Percentiles rank a stretch among this genome's conserved stretches.
These are phyloP conservation scores for Populus hybrid DNA, from an alignment of 441 rosid species.

Conservation along the genomic window DNA sequence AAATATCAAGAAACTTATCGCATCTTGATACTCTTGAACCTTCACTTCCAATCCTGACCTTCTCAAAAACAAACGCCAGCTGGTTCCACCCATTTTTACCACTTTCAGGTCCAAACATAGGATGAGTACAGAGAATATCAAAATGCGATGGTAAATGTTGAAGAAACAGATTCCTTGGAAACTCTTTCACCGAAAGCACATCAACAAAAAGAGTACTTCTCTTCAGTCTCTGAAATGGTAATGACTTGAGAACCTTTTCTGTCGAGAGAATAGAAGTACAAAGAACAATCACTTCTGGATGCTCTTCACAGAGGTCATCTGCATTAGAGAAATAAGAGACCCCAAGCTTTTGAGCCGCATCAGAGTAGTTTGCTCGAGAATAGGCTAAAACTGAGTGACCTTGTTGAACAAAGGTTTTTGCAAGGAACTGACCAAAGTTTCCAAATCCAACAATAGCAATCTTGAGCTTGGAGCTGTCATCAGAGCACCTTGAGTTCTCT, in stretches of 20 bases:
- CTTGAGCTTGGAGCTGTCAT: conserved; percentile 50
- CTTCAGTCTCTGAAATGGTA: conserved; percentile 62
- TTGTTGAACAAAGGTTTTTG: conserved; percentile 48
- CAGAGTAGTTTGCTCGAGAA: conserved; percentile 59
- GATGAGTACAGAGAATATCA: conserved; percentile 64
- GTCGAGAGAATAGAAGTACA: conserved; percentile 73
- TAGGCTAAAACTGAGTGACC: conserved; percentile 60
- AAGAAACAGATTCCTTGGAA: conserved; percentile 57
- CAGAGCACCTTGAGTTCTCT: conserved; percentile 19
- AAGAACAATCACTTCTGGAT: conserved; percentile 64
- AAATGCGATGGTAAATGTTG: conserved; percentile 47
- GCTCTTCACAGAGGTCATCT: conserved; percentile 68
- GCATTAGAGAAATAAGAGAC: conserved; percentile 46
- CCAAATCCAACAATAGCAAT: conserved; percentile 66
- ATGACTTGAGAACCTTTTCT: conserved; percentile 53
- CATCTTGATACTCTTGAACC: conserved; percentile 39
- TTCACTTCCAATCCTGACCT: conserved; percentile 49
- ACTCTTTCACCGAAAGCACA: conserved; percentile 75
- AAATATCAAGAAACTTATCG: conserved; percentile 45
- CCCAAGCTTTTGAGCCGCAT: conserved; percentile 43
- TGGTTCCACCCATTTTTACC: conserved; percentile 59
- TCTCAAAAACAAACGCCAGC: conserved; percentile 61
- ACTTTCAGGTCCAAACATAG: conserved; percentile 82
- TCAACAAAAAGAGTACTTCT: conserved; percentile 75
- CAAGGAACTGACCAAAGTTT: conserved; percentile 68